Percentiles rank a stretch among this genome's conserved stretches.
phyloP scores from a whole-genome alignment of 805 yeast species.

The Wickerhamomyces xylosicus region DNA sequence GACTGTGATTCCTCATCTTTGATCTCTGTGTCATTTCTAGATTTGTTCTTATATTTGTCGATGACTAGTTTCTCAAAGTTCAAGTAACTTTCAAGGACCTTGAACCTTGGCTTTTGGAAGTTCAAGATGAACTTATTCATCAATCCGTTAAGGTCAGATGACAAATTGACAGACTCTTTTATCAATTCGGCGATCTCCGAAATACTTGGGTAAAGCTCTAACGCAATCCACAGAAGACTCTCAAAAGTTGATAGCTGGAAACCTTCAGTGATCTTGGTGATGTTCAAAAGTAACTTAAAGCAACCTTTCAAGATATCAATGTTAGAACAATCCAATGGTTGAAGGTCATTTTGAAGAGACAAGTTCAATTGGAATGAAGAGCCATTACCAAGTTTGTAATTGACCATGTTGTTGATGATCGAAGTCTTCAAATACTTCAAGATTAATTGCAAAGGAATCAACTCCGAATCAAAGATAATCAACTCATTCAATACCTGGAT shows the following conservation, averaged over 20 bases:
- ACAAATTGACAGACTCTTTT: conserved; percentile 50
- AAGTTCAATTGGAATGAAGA: neutral
- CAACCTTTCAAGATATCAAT: conserved; percentile 26
- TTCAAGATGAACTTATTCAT: conserved; percentile 35
- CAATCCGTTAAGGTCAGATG: conserved; percentile 46
- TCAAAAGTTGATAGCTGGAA: conserved; percentile 28
- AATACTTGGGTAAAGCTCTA: conserved; percentile 30
- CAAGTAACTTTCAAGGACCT: conserved; percentile 30
- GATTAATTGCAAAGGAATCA: neutral
- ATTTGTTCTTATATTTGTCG: conserved; percentile 24
- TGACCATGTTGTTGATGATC: conserved; percentile 15
- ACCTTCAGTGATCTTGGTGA: conserved; percentile 44
- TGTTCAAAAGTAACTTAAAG: conserved; percentile 46
- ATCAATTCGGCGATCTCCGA: conserved; percentile 35
- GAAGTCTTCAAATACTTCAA: neutral
- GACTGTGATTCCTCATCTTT: conserved; percentile 39
- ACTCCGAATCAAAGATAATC: neutral
- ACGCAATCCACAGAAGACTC: conserved; percentile 50
- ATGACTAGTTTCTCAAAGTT: conserved; percentile 32
- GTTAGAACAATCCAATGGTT: neutral
- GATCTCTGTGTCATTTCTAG: conserved; percentile 24
- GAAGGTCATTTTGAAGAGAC: neutral
- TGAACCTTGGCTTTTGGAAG: conserved; percentile 33
- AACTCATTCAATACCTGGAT: conserved; percentile 22
- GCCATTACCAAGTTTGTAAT: conserved; percentile 30